Base-by-base conservation (phyloP, 306 rosid genomes). In the Pyrus bretschneideri region DNA sequence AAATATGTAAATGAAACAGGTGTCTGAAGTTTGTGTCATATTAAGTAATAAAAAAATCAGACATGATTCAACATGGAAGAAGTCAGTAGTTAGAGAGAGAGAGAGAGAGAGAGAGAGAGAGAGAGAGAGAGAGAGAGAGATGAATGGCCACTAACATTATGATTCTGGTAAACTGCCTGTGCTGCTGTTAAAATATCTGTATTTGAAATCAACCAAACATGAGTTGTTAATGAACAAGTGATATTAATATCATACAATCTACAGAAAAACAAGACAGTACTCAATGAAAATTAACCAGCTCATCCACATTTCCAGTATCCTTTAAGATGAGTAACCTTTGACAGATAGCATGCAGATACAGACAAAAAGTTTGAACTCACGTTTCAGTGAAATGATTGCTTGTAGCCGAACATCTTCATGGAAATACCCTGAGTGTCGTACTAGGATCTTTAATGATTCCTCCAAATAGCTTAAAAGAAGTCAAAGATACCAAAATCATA, bases 401-500 rank as follows among this genome's bases (percentile, higher is more conserved):
- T 96, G 99, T 78, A 96, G 99, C 75, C 99, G 89, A 77, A 96
- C 99, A 86, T 96, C 99, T 91, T 91, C 99, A 79, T 96, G 99
- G 78, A 96, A 96, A 85, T 93, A 96, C 38, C 88, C 79, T 2
- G 93, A 83, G 78, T 96, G 99, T 74, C 81, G 89, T 14, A 86
- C 87, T 83, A 96, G 85, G 80, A 96, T 93, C 85, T 87, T 91
- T 15, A 92, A 63, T 0, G 99, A 88, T 88, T 96, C 98, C 86
- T 91, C 99, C 98, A 96, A 85, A 83, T 93, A 96, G 77, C 99
- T 95, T 87, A 14, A 61, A 78, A 72, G 33, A 73, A 78, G 83
- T 83, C 71, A 80, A 89, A 84, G 91, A 86, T 76, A 70, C 76
- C 78, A 81, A 73, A 75, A 64, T 72, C 17, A 73, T 60, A 72